Conservation (phyloP, 2,329 filamentous ascomycete species). For the Aspergillus melleus region DNA sequence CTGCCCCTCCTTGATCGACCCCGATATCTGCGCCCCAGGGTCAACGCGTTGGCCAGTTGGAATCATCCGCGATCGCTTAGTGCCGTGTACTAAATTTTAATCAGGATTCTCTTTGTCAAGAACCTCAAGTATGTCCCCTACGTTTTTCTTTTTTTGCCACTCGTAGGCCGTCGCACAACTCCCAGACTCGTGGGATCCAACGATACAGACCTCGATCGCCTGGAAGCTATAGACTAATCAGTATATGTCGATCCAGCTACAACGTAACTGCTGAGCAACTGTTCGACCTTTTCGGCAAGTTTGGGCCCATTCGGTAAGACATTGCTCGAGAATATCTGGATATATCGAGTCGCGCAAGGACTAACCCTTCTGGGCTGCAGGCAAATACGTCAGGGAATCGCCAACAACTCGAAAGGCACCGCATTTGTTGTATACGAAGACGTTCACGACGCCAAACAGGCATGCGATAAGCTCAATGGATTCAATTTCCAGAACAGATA, state of each 20-base stretch:
- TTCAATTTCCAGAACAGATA: conserved; percentile 99
- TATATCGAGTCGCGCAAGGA: not conserved
- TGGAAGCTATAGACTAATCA: conserved; percentile 13
- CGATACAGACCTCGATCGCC: not conserved
- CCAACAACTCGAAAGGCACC: conserved; percentile 95
- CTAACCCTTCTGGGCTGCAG: conserved; percentile 48
- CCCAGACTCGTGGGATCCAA: not conserved
- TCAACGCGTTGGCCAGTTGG: not conserved
- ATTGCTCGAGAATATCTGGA: conserved; percentile 4
- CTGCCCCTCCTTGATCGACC: conserved; percentile 27
- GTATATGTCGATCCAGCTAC: conserved; percentile 64
- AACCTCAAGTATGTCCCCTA: conserved; percentile 77
- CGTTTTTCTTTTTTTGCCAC: conserved; percentile 3
- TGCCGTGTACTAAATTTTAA: conserved; percentile 10
- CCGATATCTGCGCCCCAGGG: conserved; percentile 1
- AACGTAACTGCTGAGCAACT: conserved; percentile 98
- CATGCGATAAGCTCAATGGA: conserved; percentile 98
- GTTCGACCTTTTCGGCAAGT: conserved; percentile 98
- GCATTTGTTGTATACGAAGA: conserved; percentile 99
- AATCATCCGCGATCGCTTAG: not conserved
- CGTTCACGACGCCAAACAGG: conserved; percentile 97
- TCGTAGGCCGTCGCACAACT: conserved; percentile 1
- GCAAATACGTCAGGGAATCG: conserved; percentile 97
- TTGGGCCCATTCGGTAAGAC: conserved; percentile 86
- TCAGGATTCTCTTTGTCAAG: conserved; percentile 99